Conservation (phyloP, 1,284 basidiomycete genomes). For the Retiboletus fuscus region DNA sequence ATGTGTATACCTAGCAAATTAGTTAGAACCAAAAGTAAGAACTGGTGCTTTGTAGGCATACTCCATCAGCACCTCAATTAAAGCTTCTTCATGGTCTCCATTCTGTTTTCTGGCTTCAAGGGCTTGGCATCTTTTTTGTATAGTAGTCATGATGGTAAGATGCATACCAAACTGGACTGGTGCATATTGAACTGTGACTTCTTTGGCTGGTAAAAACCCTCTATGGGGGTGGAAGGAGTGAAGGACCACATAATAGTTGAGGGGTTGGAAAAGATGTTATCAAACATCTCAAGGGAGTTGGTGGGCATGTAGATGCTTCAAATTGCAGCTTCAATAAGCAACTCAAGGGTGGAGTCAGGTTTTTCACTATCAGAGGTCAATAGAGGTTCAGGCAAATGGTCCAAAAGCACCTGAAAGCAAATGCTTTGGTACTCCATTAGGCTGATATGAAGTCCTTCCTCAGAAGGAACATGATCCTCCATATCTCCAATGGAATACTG, state of each 20-base stretch:
- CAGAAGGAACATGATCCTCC: too few relatives aligned
- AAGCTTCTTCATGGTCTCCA: neutral
- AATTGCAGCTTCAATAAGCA: slow-evolving; percentile 2
- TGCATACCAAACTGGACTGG: neutral
- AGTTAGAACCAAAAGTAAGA: neutral
- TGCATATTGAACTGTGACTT: neutral
- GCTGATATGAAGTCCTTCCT: neutral
- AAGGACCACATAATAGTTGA: neutral
- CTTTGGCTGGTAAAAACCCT: neutral
- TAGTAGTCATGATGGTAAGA: neutral
- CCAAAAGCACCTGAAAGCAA: neutral
- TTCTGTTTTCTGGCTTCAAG: neutral
- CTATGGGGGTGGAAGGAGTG: neutral
- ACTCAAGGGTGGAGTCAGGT: neutral
- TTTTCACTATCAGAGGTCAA: neutral
- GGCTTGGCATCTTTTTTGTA: neutral
- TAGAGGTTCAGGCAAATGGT: neutral
- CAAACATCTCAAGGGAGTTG: neutral
- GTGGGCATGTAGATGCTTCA: neutral
- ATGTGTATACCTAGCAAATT: neutral
- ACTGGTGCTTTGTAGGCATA: neutral
- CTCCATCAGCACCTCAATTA: neutral
- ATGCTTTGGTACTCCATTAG: neutral
- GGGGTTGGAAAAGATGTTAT: neutral
- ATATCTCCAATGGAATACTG: too few relatives aligned